Evolutionary conservation across 768 basidiomycete species (phyloP), one percentile per base, ranked within the genome.

Genomic region (Macrocybe gigantea): DNA sequence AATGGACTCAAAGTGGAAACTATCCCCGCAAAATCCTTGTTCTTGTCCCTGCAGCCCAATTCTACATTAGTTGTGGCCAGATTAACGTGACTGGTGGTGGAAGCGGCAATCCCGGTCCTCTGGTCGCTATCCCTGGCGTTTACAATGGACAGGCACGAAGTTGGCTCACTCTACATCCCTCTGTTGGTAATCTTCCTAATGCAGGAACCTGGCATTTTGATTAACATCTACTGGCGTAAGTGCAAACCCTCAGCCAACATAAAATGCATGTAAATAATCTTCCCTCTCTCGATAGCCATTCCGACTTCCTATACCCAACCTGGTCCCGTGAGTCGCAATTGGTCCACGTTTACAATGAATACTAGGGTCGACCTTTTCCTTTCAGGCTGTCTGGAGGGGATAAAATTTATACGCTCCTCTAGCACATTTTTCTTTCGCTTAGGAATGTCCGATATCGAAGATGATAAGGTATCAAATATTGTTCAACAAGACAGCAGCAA

Each of bases 21-120:
- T n/a, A n/a, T n/a, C n/a, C 11, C n/a, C 46, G 37, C 34, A 12
- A 6, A 22, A 31, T 3, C 7, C 14, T 8, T 42, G 29, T 22
- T 22, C 30, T n/a, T 11, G 5, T 36, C 3, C 32, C 13, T 10
- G 35, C n/a, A 56, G 55, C 56, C 7, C 56, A 57, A 52, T 57
- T 54, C 38, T 57, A 57, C 49, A 50, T 55, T 35, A 49, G 46
- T 30, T 57, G 56, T 39, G 56, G 56, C 5, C 56, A 57, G 41
- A 51, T 57, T 38, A 50, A 52, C n/a, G 53, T 57, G 3, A 57
- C 53, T 33, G 56, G 56, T 9, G 53, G 51, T 33, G 56, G 56
- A 52, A 52, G 37, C 15, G 56, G 53, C 5, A 46, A 12, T 29
- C 54, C 51, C 32, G 44, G 48, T 15, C 52, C 52, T 13, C 46